Evolutionary conservation across 805 yeast species (phyloP).

Genomic region (Phaffomyces antillensis): DNA sequence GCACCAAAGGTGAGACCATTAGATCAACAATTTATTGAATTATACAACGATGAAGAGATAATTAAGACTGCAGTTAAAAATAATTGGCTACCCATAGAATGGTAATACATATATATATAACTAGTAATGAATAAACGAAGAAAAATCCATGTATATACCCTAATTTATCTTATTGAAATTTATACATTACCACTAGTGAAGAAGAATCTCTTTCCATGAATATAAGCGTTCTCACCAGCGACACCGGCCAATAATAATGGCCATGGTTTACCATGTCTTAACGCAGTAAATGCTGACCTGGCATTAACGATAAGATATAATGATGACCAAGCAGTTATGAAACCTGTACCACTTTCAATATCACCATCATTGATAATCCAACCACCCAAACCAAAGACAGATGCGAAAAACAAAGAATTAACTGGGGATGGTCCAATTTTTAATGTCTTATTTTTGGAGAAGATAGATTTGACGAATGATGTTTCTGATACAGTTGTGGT

Average conservation of each 20-base stretch:
- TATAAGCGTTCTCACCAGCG: conserved; percentile 53
- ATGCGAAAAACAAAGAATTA: conserved; percentile 49
- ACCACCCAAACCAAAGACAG: conserved; percentile 58
- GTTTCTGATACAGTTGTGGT: conserved; percentile 2
- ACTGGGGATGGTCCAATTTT: conserved; percentile 27
- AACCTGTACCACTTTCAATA: conserved; percentile 71
- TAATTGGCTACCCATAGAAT: conserved; percentile 59
- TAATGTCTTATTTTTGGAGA: conserved; percentile 1
- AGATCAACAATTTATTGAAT: conserved; percentile 93
- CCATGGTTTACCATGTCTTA: conserved; percentile 51
- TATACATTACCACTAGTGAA: conserved; percentile 11
- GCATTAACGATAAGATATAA: conserved; percentile 71
- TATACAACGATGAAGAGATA: conserved; percentile 68
- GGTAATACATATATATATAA: conserved; percentile 34
- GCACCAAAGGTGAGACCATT: conserved; percentile 92
- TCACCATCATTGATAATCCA: conserved; percentile 76
- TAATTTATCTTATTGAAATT: not conserved
- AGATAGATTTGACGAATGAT: not conserved
- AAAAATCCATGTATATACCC: not conserved
- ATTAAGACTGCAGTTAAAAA: conserved; percentile 42
- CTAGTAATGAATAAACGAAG: not conserved
- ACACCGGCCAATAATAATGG: conserved; percentile 53
- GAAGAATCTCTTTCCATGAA: conserved; percentile 68
- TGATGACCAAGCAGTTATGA: conserved; percentile 73
- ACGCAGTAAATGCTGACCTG: conserved; percentile 41